A percentile compares a stretch with the other conserved stretches of the same genome.
Conservation (phyloP, 2,329 filamentous ascomycete genomes). For the Cordyceps fumosorosea region DNA sequence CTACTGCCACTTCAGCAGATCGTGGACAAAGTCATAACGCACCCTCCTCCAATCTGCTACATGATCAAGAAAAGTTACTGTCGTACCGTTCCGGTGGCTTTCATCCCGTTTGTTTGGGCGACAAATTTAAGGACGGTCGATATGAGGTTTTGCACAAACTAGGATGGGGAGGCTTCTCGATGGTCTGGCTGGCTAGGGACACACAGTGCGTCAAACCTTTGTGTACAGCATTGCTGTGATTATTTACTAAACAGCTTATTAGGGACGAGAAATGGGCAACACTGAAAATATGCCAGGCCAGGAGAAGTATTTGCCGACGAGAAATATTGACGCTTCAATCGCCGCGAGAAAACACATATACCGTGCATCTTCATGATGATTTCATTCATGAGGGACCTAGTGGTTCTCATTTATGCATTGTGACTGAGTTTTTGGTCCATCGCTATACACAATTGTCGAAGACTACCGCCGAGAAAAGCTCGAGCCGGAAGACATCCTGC, state of each 20-base stretch:
- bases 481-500: background rate
- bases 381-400: constrained; percentile 19
- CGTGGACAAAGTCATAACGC: too few species aligned
- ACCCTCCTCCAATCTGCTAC: too few species aligned
- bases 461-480: constrained; percentile 21
- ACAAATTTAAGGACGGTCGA: constrained; percentile 4
- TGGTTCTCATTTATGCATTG: constrained; percentile 27
- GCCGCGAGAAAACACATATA: background rate
- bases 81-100: background rate
- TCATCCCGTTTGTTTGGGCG: constrained; percentile 1
- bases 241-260: background rate
- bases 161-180: constrained; percentile 5
- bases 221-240: too few species aligned
- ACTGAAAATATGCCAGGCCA: background rate
- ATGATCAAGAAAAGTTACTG: too few species aligned
- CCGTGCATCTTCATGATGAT: background rate
- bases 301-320: too few species aligned
- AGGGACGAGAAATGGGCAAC: background rate
- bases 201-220: background rate
- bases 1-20: too few species aligned
- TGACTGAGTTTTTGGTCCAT: constrained; percentile 26
- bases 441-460: constrained; percentile 19
- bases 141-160: constrained; percentile 9
- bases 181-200: constrained; percentile 9
- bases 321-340: too few species aligned